phyloP scores from a whole-genome alignment of 2,329 filamentous ascomycete species.

The Sclerotinia spermophila region DNA sequence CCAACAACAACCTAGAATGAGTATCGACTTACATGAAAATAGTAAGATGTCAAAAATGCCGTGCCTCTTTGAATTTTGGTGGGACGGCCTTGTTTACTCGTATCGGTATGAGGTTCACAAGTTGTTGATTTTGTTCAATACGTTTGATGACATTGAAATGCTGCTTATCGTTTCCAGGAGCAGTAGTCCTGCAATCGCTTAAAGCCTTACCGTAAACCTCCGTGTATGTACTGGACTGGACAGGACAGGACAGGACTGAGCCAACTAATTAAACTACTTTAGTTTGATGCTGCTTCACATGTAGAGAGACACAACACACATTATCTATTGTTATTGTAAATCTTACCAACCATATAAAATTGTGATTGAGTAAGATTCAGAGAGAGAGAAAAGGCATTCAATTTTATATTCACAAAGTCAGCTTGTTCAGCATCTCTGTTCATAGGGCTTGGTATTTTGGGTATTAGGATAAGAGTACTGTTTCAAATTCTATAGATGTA shows the following conservation, averaged over 20 bases:
- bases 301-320: neutral
- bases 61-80: neutral
- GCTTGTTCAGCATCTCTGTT: neutral
- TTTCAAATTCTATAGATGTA: neutral
- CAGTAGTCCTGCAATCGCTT: constrained; percentile 3
- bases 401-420: neutral
- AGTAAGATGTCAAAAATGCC: neutral
- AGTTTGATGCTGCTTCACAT: neutral
- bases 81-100: neutral
- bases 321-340: neutral
- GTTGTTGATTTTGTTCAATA: neutral
- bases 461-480: neutral
- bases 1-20: neutral
- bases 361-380: neutral
- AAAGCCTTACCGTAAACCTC: neutral
- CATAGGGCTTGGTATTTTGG: neutral
- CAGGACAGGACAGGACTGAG: too few relatives aligned
- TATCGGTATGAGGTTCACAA: neutral
- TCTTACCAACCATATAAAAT: neutral
- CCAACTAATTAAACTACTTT: neutral
- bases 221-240: neutral
- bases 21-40: neutral
- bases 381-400: neutral
- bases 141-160: neutral
- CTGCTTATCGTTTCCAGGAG: neutral